A percentile compares a stretch with the other conserved stretches of the same genome.
Conservation (phyloP, 2,329 filamentous ascomycete genomes). For the Achaetomium macrosporum region DNA sequence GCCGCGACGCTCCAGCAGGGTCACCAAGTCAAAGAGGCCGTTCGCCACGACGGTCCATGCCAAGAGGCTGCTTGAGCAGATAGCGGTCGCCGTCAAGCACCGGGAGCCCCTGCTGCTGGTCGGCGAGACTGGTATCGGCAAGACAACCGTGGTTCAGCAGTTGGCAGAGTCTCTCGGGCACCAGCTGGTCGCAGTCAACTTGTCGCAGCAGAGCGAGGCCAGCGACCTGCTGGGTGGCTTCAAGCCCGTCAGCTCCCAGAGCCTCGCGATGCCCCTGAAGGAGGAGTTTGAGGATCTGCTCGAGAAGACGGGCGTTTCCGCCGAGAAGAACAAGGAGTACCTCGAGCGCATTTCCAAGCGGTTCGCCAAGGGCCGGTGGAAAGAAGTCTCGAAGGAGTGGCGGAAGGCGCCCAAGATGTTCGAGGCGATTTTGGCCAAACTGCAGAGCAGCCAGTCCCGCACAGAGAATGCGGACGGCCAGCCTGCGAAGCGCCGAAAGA, state of each 20-base stretch:
- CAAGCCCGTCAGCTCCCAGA: conserved; percentile 89
- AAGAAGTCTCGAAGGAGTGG: conserved; percentile 79
- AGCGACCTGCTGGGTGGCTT: conserved; percentile 94
- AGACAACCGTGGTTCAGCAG: conserved; percentile 94
- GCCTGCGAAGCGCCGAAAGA: conserved; percentile 65
- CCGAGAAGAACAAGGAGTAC: conserved; percentile 82
- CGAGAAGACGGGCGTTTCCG: conserved; percentile 74
- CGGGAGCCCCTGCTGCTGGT: conserved; percentile 89
- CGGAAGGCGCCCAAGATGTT: conserved; percentile 86
- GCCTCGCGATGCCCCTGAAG: conserved; percentile 79
- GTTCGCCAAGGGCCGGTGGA: conserved; percentile 79
- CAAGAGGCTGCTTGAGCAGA: conserved; percentile 77
- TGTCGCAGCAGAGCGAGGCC: conserved; percentile 96
- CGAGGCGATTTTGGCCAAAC: conserved; percentile 56
- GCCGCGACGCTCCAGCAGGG: conserved; percentile 44
- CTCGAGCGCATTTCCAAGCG: conserved; percentile 73
- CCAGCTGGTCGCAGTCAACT: conserved; percentile 85
- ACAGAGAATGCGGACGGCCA: conserved; percentile 41
- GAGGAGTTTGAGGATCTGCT: conserved; percentile 94
- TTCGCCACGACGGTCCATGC: conserved; percentile 90
- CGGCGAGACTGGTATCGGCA: conserved; percentile 98
- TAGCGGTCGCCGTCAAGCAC: conserved; percentile 73
- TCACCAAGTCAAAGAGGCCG: conserved; percentile 52
- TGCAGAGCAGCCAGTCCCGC: conserved; percentile 41
- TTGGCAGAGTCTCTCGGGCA: conserved; percentile 77